Base-by-base conservation (phyloP, 2,329 filamentous ascomycete genomes). In the Hypoxylon sp. region DNA sequence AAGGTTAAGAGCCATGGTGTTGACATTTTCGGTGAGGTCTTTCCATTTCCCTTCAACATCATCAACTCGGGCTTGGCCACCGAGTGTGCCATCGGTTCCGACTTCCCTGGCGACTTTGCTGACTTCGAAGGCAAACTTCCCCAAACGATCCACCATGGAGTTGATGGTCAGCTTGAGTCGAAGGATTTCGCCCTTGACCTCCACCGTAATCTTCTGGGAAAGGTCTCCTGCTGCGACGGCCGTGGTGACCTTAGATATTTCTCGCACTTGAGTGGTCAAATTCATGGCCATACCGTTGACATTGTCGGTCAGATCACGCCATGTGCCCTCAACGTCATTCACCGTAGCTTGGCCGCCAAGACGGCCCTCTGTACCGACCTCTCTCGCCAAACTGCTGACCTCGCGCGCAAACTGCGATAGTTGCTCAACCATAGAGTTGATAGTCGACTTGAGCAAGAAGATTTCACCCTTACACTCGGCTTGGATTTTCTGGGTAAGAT, bases 241-340 rank as follows among this genome's bases (percentile, higher is more conserved):
- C 1, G 94, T 97, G 2, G 94, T 98, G 62, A 99, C 95, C 74
- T 94, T 93, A 65, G 94, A 95, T 72, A 99, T 99, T 79, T 97
- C 94, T 81, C 94, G 90, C 75, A 99, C 95, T 82, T 99, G 94
- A 4, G 95, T 97, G 2, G 94, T 98, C 72, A 99, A 82, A 77
- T 98, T 99, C 85, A 95, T 96, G 75, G 94, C 94, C 94, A 99
- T 98, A 71, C 94, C 91, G 79, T 99, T 99, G 79, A 99, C 94
- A 68, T 94, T 94, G 74, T 94, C 91, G 2, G 94, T 99, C 66
- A 99, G 84, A 76, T 97, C 93, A 74, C 93, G 92, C 94, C 95
- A 98, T 53, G 96, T 98, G 68, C 94, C 94, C 79, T 97, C 92
- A 30, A 98, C 95, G 76, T 97, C 94, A 75, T 97, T 94, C 6